phyloP scores from a whole-genome alignment of 768 basidiomycete species.

The Neoboletus brunneissimus region DNA sequence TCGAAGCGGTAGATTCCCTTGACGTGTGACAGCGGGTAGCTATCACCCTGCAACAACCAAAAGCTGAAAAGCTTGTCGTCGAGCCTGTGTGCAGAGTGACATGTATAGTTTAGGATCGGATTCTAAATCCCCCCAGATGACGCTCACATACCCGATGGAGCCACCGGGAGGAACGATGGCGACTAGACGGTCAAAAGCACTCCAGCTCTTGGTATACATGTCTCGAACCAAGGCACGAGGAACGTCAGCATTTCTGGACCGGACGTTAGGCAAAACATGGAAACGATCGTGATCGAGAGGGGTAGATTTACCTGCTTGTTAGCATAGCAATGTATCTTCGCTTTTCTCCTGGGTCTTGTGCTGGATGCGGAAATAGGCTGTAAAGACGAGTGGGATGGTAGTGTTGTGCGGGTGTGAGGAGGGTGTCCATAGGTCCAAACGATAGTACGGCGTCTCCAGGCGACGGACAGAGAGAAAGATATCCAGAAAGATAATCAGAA shows the following conservation, averaged over 20 bases:
- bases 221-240: slow-evolving; percentile 82
- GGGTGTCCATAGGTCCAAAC: slow-evolving; percentile 77
- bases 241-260: slow-evolving; percentile 72
- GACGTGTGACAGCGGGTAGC: slow-evolving; percentile 70
- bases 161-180: slow-evolving; percentile 90
- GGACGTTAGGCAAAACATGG: not conserved
- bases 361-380: slow-evolving; percentile 76
- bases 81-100: slow-evolving; percentile 44
- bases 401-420: slow-evolving; percentile 73
- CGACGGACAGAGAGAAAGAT: slow-evolving; percentile 73
- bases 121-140: slow-evolving; percentile 2
- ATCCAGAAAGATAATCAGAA: slow-evolving; percentile 70
- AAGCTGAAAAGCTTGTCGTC: slow-evolving; percentile 91
- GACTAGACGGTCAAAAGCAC: slow-evolving; percentile 84
- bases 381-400: slow-evolving; percentile 75
- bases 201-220: slow-evolving; percentile 93
- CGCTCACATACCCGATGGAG: slow-evolving; percentile 68
- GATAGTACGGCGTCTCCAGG: slow-evolving; percentile 72
- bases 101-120: not conserved
- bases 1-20: slow-evolving; percentile 89
- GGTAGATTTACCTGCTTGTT: slow-evolving; percentile 55
- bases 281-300: not conserved
- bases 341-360: slow-evolving; percentile 71
- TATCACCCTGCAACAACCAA: slow-evolving; percentile 81
- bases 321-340: slow-evolving; percentile 71